A percentile compares a stretch with the other conserved stretches of the same genome.
Evolutionary conservation across 345 rosid species (phyloP).

Genomic region (Trapa incisa): DNA sequence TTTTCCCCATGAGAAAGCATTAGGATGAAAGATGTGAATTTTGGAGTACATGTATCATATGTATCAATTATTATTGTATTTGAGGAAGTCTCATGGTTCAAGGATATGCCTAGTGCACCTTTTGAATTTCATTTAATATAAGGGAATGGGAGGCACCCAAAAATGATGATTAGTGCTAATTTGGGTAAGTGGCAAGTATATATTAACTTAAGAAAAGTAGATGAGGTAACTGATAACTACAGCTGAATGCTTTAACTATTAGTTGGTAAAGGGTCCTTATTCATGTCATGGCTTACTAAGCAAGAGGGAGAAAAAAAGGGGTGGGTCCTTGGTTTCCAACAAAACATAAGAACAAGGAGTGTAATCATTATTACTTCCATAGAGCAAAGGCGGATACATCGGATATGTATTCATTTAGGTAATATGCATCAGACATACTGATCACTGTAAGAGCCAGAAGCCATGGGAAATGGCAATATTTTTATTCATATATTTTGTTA

Average conservation of each 20-base stretch:
- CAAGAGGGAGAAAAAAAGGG: background rate
- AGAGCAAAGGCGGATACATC: background rate
- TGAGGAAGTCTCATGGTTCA: background rate
- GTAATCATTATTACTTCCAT: slow-evolving; percentile 4
- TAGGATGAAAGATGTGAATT: too few species aligned
- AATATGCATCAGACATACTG: slow-evolving; percentile 2
- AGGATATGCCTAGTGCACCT: background rate
- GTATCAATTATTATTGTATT: too few species aligned
- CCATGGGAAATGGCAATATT: background rate
- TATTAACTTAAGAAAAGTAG: too few species aligned
- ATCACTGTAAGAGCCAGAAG: background rate
- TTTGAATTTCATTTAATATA: background rate
- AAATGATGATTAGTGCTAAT: background rate
- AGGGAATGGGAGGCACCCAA: background rate
- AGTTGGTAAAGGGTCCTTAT: background rate
- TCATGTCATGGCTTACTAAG: too few species aligned
- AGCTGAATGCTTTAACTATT: background rate
- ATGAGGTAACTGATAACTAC: background rate
- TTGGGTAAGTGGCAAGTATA: background rate
- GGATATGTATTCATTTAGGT: background rate
- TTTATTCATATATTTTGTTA: background rate
- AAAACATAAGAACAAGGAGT: slow-evolving; percentile 3
- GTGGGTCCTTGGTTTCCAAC: background rate
- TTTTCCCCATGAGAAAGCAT: too few species aligned
- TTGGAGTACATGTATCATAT: too few species aligned